Percentiles rank a stretch among this genome's conserved stretches.
These are phyloP conservation scores for Mesembryanthemum crystallinum DNA, from an alignment of 148 eudicot species.

Conservation along the genomic window DNA sequence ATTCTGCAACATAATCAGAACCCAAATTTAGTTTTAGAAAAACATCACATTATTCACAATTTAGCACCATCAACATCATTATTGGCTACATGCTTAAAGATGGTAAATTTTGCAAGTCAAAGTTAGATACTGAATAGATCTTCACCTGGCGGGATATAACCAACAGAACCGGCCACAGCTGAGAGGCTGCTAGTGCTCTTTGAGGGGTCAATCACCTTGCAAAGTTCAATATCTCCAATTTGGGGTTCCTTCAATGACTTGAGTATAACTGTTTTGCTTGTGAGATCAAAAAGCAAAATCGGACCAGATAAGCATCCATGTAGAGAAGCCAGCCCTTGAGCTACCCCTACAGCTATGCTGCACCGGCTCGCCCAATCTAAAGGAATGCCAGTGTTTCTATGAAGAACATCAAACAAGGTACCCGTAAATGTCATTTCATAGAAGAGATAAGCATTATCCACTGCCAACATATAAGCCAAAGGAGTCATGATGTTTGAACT, in stretches of 20 bases:
- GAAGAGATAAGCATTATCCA: conserved; percentile 62
- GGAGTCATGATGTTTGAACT: conserved; percentile 86
- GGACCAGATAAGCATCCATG: conserved; percentile 68
- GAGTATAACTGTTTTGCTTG: conserved; percentile 59
- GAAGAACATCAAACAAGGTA: conserved; percentile 64
- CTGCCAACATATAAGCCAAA: conserved; percentile 63
- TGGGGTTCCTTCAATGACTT: conserved; percentile 72
- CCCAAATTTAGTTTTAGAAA: neutral
- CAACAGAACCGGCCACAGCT: conserved; percentile 78
- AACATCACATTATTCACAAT: neutral
- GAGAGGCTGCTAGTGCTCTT: conserved; percentile 72
- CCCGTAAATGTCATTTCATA: conserved; percentile 61
- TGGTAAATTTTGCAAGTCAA: neutral
- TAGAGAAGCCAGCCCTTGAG: conserved; percentile 76
- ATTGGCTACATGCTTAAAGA: neutral
- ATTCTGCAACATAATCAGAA: conserved; percentile 47
- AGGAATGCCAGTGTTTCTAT: conserved; percentile 37
- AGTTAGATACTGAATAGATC: neutral
- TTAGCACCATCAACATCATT: neutral
- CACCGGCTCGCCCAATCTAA: conserved; percentile 85
- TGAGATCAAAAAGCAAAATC: conserved; percentile 65
- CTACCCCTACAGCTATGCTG: conserved; percentile 75
- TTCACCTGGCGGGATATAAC: conserved; percentile 90
- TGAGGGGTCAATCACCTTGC: conserved; percentile 76
- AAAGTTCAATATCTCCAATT: conserved; percentile 83